Evolutionary conservation across 2,329 filamentous ascomycete species (phyloP).

Genomic region (Penicillium sp.): DNA sequence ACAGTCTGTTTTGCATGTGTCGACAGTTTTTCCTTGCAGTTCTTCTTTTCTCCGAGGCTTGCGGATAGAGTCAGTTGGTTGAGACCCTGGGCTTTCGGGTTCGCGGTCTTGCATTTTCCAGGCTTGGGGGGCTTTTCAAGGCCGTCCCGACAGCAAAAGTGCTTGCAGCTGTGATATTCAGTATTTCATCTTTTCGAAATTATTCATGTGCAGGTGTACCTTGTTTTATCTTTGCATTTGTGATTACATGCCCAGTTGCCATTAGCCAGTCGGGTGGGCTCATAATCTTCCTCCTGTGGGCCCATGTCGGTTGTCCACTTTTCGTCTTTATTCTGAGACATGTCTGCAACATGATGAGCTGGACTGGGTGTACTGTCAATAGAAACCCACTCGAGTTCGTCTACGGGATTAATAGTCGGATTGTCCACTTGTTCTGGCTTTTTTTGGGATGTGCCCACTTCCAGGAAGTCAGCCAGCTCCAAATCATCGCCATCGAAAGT

Average conservation of each 20-base stretch:
- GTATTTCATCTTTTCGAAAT: constrained; percentile 23
- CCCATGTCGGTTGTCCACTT: constrained; percentile 12
- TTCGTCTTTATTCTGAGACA: constrained; percentile 5
- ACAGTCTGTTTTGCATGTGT: not conserved
- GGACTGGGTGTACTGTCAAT: constrained; percentile 19
- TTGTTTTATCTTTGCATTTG: constrained; percentile 63
- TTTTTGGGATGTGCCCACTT: constrained; percentile 23
- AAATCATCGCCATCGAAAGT: constrained; percentile 59
- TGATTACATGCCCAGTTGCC: constrained; percentile 78
- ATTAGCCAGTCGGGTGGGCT: constrained; percentile 63
- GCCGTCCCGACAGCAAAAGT: constrained; percentile 73
- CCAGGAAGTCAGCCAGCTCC: constrained; percentile 58
- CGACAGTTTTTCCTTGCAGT: not conserved
- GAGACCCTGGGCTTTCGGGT: constrained; percentile 29
- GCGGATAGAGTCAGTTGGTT: constrained; percentile 36
- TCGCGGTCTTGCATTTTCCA: constrained; percentile 27
- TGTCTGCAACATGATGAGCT: not conserved
- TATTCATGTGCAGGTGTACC: constrained; percentile 27
- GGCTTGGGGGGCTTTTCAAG: constrained; percentile 65
- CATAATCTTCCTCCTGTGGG: constrained; percentile 23
- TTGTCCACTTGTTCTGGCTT: not conserved
- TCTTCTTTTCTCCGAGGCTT: constrained; percentile 29
- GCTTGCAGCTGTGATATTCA: constrained; percentile 62
- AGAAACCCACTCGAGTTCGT: constrained; percentile 27
- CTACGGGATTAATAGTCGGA: constrained; percentile 1